Base-by-base conservation (phyloP, 257 asterid genomes). In the Osmanthus fragrans region DNA sequence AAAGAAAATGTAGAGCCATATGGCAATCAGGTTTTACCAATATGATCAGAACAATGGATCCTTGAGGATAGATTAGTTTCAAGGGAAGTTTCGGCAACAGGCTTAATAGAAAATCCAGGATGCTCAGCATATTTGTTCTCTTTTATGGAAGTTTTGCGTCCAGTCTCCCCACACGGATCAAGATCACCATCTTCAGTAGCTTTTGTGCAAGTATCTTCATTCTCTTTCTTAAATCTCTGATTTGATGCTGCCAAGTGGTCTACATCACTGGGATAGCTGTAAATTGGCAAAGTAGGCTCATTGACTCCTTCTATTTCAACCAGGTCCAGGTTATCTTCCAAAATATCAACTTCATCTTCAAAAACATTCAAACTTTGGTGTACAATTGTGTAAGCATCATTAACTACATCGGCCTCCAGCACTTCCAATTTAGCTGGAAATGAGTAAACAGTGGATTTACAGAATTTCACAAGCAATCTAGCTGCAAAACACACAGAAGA, bases 391-490 rank as follows among this genome's bases (percentile, higher is more conserved):
- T 74, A 74, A 25, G 70, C 77, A 73, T 21, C 29, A 13, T 36
- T 56, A 29, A 39, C 71, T 49, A 5, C 64, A 45, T 80, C 34
- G 19, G 25, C 75, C 51, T 65, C 76, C 1, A 16, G 63, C 76
- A 21, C 83, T 77, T 82, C 78, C 66, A 73, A 73, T 63, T 69
- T 79, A 76, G 77, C 88, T 82, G 83, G 65, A 79, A 56, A 78
- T 60, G 6, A 74, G 51, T 58, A 49, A 32, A 39, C 29, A 78
- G 40, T 64, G 32, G 4, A 71, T 29, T 15, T 7, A 7, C 2
- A 56, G 45, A 70, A 75, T 71, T 58, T 21, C 51, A 66, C 21
- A 34, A 70, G 74, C 27, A 25, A 42, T 23, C 19, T 64, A 21
- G 70, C 19, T 6, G 19, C 47, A 30, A 77, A 60, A 77, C 39